Evolutionary conservation across 805 yeast genomes (phyloP).

Genomic region (Ascoidea rubescens): DNA sequence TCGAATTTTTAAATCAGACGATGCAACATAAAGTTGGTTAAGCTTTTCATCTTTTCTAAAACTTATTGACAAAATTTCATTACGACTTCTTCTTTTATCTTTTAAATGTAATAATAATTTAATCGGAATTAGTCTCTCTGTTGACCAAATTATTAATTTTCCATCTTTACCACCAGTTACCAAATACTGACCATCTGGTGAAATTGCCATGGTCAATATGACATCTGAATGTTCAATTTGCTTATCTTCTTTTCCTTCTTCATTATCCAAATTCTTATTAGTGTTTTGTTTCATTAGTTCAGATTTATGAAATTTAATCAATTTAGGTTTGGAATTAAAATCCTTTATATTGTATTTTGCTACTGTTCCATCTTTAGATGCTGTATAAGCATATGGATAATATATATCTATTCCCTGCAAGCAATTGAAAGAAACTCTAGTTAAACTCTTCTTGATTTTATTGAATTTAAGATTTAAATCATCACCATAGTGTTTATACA

Average conservation of each 20-base stretch:
- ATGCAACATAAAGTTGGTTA: constrained; percentile 81
- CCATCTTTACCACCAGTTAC: constrained; percentile 87
- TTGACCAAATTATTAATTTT: constrained; percentile 73
- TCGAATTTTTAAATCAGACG: constrained; percentile 84
- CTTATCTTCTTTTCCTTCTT: constrained; percentile 29
- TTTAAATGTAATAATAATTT: constrained; percentile 54
- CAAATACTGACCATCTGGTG: constrained; percentile 76
- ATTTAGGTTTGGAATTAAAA: constrained; percentile 42
- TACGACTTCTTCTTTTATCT: constrained; percentile 38
- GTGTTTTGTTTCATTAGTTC: constrained; percentile 25
- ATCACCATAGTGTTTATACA: constrained; percentile 55
- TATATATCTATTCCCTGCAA: constrained; percentile 31
- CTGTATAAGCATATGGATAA: constrained; percentile 47
- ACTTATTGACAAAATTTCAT: constrained; percentile 55
- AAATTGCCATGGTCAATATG: constrained; percentile 65
- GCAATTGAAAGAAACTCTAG: constrained; percentile 48
- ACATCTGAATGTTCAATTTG: constrained; percentile 67
- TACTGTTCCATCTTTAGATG: constrained; percentile 68
- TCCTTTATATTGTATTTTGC: constrained; percentile 66
- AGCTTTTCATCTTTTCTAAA: constrained; percentile 54
- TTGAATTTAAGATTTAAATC: constrained; percentile 25
- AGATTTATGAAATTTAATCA: constrained; percentile 52
- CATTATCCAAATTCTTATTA: constrained; percentile 20
- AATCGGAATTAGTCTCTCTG: constrained; percentile 61
- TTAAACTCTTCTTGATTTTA: constrained; percentile 18